These are phyloP conservation scores for Aspergillus panamensis DNA, from an alignment of 495 filamentous ascomycete species.

Conservation along the genomic window DNA sequence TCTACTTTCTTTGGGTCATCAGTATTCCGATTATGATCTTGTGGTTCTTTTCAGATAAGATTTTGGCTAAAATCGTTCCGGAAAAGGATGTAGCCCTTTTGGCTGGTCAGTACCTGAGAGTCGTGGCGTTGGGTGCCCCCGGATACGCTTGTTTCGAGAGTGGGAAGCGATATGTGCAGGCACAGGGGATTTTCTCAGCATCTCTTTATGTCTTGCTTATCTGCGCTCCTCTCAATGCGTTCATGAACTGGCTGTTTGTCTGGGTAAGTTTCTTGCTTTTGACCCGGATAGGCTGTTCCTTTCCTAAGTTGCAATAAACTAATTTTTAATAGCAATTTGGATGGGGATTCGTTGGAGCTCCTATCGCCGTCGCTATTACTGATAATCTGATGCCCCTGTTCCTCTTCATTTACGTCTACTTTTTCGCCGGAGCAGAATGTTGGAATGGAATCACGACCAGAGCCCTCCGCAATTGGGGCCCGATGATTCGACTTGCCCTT, in stretches of 20 bases:
- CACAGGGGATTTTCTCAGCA: slow-evolving; percentile 68
- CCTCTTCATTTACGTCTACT: slow-evolving; percentile 66
- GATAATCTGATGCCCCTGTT: slow-evolving; percentile 76
- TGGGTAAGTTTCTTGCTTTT: slow-evolving; percentile 47
- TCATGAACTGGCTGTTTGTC: slow-evolving; percentile 73
- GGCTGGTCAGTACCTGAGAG: slow-evolving; percentile 64
- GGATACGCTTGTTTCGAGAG: slow-evolving; percentile 71
- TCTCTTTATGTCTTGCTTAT: slow-evolving; percentile 64
- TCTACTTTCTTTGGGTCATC: slow-evolving; percentile 57
- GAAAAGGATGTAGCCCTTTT: slow-evolving; percentile 59
- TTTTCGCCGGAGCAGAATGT: slow-evolving; percentile 55
- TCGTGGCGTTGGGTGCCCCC: slow-evolving; percentile 63
- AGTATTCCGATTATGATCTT: slow-evolving; percentile 63
- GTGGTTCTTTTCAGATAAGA: slow-evolving; percentile 59
- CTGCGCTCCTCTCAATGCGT: slow-evolving; percentile 66
- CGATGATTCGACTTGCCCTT: slow-evolving; percentile 80
- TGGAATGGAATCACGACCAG: slow-evolving; percentile 76
- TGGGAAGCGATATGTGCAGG: slow-evolving; percentile 70
- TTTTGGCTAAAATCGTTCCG: slow-evolving; percentile 61
- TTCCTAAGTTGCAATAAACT: background rate
- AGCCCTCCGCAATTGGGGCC: slow-evolving; percentile 77
- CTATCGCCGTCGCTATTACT: slow-evolving; percentile 77
- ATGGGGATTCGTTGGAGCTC: slow-evolving; percentile 80
- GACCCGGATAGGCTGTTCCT: background rate
- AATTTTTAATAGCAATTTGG: slow-evolving; percentile 50